These are phyloP conservation scores for Blastobotrys elegans DNA, from an alignment of 1,139 yeast genomes.

Conservation along the genomic window DNA sequence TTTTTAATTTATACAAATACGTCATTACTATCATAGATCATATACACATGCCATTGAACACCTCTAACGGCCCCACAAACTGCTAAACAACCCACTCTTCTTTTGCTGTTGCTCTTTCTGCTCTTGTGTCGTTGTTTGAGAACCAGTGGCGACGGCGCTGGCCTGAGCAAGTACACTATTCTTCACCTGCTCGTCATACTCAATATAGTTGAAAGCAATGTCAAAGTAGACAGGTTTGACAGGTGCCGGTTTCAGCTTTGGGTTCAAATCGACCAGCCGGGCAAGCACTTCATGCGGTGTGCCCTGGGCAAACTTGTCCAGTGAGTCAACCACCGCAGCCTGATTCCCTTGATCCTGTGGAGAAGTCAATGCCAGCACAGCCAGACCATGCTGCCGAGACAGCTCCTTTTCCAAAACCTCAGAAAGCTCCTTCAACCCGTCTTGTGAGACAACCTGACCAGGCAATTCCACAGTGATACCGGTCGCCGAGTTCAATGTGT, in stretches of 20 bases:
- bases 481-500: not conserved
- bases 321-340: constrained; percentile 43
- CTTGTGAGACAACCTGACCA: constrained; percentile 35
- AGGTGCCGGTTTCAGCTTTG: constrained; percentile 50
- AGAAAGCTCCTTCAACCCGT: constrained; percentile 35
- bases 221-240: constrained; percentile 89
- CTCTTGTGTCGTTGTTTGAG: not conserved
- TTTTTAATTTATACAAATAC: too few relatives aligned
- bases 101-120: constrained; percentile 2
- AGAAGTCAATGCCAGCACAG: constrained; percentile 39
- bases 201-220: constrained; percentile 76
- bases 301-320: constrained; percentile 40
- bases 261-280: constrained; percentile 46
- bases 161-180: not conserved
- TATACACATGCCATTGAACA: not conserved
- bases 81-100: constrained; percentile 17
- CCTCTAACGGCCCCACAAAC: not conserved
- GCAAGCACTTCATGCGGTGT: constrained; percentile 37
- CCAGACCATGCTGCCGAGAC: constrained; percentile 45
- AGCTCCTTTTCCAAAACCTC: constrained; percentile 33
- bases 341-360: not conserved
- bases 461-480: constrained; percentile 28
- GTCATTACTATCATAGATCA: not conserved
- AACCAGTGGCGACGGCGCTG: not conserved
- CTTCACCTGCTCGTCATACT: constrained; percentile 36